phyloP scores from a whole-genome alignment of 495 filamentous ascomycete species.

The Bacidia gigantensis region DNA sequence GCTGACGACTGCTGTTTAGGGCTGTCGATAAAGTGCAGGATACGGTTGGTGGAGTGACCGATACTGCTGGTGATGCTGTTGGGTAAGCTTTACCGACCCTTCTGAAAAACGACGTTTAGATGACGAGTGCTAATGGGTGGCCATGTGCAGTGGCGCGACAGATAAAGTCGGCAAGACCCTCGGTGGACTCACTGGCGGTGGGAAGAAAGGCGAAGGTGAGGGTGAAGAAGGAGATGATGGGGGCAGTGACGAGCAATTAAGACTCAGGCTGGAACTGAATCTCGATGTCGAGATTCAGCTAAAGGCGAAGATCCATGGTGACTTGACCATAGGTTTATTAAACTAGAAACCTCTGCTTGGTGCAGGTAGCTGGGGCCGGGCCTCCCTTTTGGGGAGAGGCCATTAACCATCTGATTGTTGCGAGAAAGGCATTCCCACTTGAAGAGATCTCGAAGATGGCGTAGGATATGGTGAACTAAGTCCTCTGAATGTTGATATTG shows the following conservation, averaged over 20 bases:
- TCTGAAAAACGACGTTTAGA: slow-evolving; percentile 7
- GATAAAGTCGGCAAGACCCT: slow-evolving; percentile 15
- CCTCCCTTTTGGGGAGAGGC: background rate
- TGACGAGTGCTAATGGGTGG: background rate
- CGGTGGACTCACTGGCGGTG: slow-evolving; percentile 14
- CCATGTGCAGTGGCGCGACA: slow-evolving; percentile 4
- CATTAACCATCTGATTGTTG: background rate
- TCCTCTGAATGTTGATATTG: no score
- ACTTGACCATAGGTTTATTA: slow-evolving; percentile 75
- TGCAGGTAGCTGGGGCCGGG: background rate
- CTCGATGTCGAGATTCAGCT: slow-evolving; percentile 82
- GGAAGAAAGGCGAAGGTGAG: slow-evolving; percentile 6
- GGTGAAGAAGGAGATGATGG: slow-evolving; percentile 5
- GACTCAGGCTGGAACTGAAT: slow-evolving; percentile 70
- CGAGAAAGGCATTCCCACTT: no score
- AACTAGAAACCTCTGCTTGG: background rate
- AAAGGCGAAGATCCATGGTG: slow-evolving; percentile 87
- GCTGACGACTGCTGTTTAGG: background rate
- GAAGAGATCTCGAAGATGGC: no score
- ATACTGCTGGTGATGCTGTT: slow-evolving; percentile 43
- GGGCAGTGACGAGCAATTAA: slow-evolving; percentile 34
- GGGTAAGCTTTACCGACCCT: slow-evolving; percentile 24
- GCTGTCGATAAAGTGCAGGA: slow-evolving; percentile 42
- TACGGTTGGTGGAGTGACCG: slow-evolving; percentile 46
- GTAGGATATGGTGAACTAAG: no score